These are phyloP conservation scores for Mesotaenium endlicherianum DNA, from an alignment of 139 green algal genomes.

Conservation along the genomic window DNA sequence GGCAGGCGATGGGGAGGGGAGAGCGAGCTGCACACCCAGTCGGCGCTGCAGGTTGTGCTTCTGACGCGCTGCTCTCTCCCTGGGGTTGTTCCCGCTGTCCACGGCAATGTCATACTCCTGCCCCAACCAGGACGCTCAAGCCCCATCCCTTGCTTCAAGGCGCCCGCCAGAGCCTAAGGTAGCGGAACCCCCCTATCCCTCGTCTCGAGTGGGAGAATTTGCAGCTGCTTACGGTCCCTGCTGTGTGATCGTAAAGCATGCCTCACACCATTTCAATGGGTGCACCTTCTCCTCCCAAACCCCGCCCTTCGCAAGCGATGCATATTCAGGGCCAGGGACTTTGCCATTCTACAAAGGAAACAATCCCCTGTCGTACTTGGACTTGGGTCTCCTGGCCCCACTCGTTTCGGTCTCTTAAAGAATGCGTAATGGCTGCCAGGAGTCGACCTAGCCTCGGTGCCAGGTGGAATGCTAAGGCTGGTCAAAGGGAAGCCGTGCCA, in stretches of 20 bases:
- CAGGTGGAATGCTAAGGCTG: neutral
- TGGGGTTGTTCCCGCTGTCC: conserved; percentile 21
- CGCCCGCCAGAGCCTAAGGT: neutral
- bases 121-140: neutral
- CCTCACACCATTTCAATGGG: neutral
- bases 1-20: too few relatives aligned
- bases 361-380: neutral
- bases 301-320: too few relatives aligned
- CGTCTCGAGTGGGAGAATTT: too few relatives aligned
- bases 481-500: neutral
- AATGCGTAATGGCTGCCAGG: neutral
- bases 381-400: neutral
- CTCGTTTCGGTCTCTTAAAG: neutral
- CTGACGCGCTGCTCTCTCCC: conserved; percentile 68
- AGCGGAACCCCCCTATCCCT: neutral
- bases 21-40: conserved; percentile 55
- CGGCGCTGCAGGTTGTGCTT: conserved; percentile 66
- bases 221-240: neutral
- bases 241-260: neutral
- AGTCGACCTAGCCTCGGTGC: neutral
- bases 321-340: too few relatives aligned
- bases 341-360: neutral
- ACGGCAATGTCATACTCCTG: conserved; percentile 44
- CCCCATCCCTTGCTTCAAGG: neutral
- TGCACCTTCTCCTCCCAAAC: too few relatives aligned